These are phyloP conservation scores for Syzygium jambos DNA, from an alignment of 345 rosid genomes.

Conservation along the genomic window DNA sequence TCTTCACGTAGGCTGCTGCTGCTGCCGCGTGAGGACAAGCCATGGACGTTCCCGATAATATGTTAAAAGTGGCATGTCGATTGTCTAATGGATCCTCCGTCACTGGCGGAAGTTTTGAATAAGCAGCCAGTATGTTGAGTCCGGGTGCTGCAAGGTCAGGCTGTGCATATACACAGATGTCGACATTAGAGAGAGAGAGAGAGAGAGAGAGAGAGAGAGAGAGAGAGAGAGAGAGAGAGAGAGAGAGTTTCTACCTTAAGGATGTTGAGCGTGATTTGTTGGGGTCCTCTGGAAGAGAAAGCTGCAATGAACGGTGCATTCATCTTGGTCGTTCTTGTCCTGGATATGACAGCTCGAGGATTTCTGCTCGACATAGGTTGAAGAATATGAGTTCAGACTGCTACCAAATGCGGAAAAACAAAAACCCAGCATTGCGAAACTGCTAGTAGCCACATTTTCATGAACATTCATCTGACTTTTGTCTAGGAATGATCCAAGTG, in stretches of 20 bases:
- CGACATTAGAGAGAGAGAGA: not conserved
- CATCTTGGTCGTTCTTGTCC: slow-evolving; percentile 27
- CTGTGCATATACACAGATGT: slow-evolving; percentile 18
- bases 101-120: slow-evolving; percentile 33
- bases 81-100: slow-evolving; percentile 33
- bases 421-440: not conserved
- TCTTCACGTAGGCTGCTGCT: slow-evolving; percentile 79
- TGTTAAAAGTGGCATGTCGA: slow-evolving; percentile 30
- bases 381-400: not conserved
- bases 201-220: not conserved
- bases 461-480: not conserved
- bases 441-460: not conserved
- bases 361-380: slow-evolving; percentile 22
- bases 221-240: not conserved
- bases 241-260: slow-evolving; percentile 47
- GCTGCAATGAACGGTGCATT: slow-evolving; percentile 54
- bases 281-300: slow-evolving; percentile 88
- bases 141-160: slow-evolving; percentile 94
- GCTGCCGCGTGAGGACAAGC: slow-evolving; percentile 80
- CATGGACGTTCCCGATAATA: slow-evolving; percentile 88
- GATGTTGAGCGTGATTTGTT: slow-evolving; percentile 36
- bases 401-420: not conserved
- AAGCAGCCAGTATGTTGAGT: slow-evolving; percentile 65
- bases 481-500: not conserved
- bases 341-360: slow-evolving; percentile 48